Conservation (phyloP, 768 basidiomycete species). For the Tubosaeta brunneosetosa region DNA sequence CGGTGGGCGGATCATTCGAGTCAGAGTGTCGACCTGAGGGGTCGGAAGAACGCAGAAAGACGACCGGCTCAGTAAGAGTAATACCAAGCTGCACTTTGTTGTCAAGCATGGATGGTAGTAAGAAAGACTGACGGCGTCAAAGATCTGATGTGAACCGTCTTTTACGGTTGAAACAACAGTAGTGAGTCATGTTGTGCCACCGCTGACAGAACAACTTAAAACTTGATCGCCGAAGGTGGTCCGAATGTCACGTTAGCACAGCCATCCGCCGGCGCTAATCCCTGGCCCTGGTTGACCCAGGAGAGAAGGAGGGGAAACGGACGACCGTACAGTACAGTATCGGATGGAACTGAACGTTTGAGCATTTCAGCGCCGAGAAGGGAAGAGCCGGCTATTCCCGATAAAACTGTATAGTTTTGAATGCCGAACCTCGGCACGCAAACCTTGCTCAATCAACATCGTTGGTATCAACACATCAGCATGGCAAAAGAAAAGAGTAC, state of each 20-base stretch:
- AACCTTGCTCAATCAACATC: conserved; percentile 15
- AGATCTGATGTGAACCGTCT: background rate
- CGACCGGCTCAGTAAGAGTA: conserved; percentile 67
- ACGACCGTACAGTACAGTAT: no score
- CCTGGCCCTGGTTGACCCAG: no score
- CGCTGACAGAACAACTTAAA: background rate
- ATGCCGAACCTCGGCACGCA: conserved; percentile 18
- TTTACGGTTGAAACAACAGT: background rate
- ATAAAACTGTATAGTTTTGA: conserved; percentile 13
- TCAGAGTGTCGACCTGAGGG: conserved; percentile 34
- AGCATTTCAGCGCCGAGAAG: no score
- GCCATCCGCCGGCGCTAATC: no score
- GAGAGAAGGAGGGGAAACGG: no score
- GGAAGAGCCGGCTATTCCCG: background rate
- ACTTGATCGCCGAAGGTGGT: background rate
- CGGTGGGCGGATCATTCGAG: conserved; percentile 49
- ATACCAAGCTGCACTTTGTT: conserved; percentile 47
- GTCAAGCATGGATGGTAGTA: conserved; percentile 13
- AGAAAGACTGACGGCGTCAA: background rate
- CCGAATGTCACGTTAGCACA: no score
- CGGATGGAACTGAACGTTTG: no score
- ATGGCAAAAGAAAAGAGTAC: conserved; percentile 27
- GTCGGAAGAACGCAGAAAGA: conserved; percentile 62
- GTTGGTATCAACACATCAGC: conserved; percentile 6
- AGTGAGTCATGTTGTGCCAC: background rate